These are phyloP conservation scores for Colletotrichum viniferum DNA, from an alignment of 2,329 filamentous ascomycete species.

Conservation along the genomic window DNA sequence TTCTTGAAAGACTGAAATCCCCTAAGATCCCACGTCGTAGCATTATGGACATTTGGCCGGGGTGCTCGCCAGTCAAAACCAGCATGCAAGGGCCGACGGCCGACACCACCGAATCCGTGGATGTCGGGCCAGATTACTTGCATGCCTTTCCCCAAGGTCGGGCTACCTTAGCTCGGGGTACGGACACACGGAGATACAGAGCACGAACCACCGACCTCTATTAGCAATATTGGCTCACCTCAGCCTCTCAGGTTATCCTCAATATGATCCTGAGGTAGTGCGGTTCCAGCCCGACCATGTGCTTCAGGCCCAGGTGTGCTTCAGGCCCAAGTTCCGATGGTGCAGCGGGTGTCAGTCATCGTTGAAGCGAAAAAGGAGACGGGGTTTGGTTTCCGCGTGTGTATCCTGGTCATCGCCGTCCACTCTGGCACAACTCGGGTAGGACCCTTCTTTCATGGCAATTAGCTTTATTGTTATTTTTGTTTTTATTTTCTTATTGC, in stretches of 20 bases:
- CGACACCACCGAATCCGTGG: neutral
- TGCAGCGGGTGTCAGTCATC: neutral
- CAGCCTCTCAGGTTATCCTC: neutral
- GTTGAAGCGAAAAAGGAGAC: neutral
- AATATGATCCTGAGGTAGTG: neutral
- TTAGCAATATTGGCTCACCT: neutral
- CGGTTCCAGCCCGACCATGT: neutral
- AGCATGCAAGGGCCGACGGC: neutral
- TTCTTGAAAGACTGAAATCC: neutral
- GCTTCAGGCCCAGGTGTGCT: neutral
- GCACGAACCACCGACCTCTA: neutral
- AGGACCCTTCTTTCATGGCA: neutral
- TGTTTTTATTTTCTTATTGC: neutral
- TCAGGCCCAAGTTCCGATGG: neutral
- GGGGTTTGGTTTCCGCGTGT: neutral
- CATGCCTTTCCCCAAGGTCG: neutral
- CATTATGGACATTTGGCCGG: neutral
- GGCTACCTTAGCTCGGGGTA: neutral
- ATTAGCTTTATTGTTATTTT: neutral
- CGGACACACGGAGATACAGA: neutral
- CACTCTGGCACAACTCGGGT: neutral
- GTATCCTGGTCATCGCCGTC: neutral
- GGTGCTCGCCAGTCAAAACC: neutral
- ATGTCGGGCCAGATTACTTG: neutral
- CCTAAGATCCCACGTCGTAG: neutral